These are phyloP conservation scores for Elsinoe arachidis DNA, from an alignment of 2,329 filamentous ascomycete genomes.

Conservation along the genomic window DNA sequence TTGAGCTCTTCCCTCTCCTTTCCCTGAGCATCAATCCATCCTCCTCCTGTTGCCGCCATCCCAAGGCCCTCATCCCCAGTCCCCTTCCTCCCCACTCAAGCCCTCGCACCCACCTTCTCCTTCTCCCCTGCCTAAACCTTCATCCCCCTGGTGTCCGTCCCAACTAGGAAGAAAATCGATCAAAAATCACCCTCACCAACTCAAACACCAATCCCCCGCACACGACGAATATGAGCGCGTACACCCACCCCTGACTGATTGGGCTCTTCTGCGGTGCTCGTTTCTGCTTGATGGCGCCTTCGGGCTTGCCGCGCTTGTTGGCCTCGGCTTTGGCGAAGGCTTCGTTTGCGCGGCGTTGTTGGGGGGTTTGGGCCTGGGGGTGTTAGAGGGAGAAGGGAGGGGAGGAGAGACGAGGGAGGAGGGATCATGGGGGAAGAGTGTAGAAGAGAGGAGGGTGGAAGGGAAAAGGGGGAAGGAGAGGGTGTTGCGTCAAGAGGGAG, in stretches of 20 bases:
- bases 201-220: constrained; percentile 54
- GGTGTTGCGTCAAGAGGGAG: not conserved
- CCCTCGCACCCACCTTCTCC: not conserved
- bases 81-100: not conserved
- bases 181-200: constrained; percentile 41
- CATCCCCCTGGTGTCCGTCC: not conserved
- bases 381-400: not conserved
- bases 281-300: constrained; percentile 36
- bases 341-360: constrained; percentile 72
- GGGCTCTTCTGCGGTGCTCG: constrained; percentile 33
- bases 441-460: not conserved
- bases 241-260: constrained; percentile 49
- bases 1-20: too few relatives aligned
- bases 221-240: constrained; percentile 54
- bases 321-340: constrained; percentile 69
- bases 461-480: not conserved
- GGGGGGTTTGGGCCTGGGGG: constrained; percentile 67
- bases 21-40: too few relatives aligned
- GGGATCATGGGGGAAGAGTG: too few relatives aligned
- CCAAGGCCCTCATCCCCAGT: not conserved
- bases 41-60: not conserved
- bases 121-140: not conserved
- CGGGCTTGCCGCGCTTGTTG: constrained; percentile 61
- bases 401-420: not conserved
- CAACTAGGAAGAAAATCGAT: constrained; percentile 5